These are phyloP conservation scores for Claviceps monticola DNA, from an alignment of 2,329 filamentous ascomycete species.

Conservation along the genomic window DNA sequence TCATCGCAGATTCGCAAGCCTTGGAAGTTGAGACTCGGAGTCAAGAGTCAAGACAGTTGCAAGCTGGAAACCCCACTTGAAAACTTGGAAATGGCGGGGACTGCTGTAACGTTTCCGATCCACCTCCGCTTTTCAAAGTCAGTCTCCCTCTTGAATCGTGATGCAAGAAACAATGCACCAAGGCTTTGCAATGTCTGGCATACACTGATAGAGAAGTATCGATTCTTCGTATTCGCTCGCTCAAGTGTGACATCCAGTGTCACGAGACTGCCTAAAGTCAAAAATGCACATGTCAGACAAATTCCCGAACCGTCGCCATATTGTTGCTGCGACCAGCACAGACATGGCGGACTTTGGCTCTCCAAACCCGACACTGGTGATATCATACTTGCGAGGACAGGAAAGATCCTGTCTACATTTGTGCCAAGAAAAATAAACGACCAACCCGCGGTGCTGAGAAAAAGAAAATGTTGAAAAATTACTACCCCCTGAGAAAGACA, in stretches of 20 bases:
- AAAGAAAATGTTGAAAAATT: background rate
- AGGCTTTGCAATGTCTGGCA: background rate
- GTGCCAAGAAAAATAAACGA: no score
- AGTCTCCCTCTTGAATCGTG: no score
- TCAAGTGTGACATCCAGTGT: constrained; percentile 1
- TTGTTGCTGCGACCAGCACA: constrained; percentile 1
- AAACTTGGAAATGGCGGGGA: no score
- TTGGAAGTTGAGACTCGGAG: no score
- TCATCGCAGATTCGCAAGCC: no score
- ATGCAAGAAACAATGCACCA: no score
- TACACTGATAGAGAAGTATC: background rate
- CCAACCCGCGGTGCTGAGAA: background rate
- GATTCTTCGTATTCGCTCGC: background rate
- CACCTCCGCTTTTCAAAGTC: no score
- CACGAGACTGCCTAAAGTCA: background rate
- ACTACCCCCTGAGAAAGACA: no score
- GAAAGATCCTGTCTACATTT: no score
- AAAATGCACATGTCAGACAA: background rate
- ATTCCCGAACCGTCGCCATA: constrained; percentile 3
- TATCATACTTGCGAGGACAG: background rate
- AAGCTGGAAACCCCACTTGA: no score
- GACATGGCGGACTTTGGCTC: background rate
- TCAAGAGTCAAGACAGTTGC: no score
- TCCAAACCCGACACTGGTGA: background rate
- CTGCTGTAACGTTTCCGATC: no score